phyloP scores from a whole-genome alignment of 1,139 yeast species.

The Suhomyces coccinellae region DNA sequence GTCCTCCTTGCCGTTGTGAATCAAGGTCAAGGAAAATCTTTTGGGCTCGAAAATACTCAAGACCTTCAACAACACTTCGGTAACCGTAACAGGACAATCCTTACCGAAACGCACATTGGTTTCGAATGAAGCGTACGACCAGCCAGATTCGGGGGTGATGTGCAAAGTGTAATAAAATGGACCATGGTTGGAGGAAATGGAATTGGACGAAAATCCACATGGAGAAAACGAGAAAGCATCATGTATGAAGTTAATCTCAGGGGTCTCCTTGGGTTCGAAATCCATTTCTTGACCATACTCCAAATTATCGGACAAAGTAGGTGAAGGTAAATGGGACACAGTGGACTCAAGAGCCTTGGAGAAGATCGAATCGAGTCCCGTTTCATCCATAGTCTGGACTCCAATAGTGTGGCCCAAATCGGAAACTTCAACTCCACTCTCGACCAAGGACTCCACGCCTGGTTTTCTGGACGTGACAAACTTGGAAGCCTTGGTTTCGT shows the following conservation, averaged over 20 bases:
- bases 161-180: constrained; percentile 85
- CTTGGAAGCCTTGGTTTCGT: constrained; percentile 55
- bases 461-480: constrained; percentile 63
- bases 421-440: constrained; percentile 37
- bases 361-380: constrained; percentile 64
- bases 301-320: constrained; percentile 21
- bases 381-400: constrained; percentile 57
- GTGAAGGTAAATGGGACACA: constrained; percentile 33
- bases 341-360: constrained; percentile 21
- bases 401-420: constrained; percentile 85
- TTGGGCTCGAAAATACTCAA: constrained; percentile 71
- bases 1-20: constrained; percentile 38
- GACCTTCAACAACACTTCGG: constrained; percentile 56
- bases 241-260: constrained; percentile 41
- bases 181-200: constrained; percentile 55
- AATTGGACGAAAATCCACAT: constrained; percentile 92
- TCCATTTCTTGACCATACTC: constrained; percentile 23
- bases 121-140: constrained; percentile 96
- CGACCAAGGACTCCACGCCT: constrained; percentile 37
- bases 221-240: constrained; percentile 96
- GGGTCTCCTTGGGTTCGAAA: constrained; percentile 5
- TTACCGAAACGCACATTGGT: constrained; percentile 66
- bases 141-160: constrained; percentile 90
- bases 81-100: constrained; percentile 39
- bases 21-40: constrained; percentile 72